phyloP scores from a whole-genome alignment of 805 yeast species.

The Zygoascus tannicola region DNA sequence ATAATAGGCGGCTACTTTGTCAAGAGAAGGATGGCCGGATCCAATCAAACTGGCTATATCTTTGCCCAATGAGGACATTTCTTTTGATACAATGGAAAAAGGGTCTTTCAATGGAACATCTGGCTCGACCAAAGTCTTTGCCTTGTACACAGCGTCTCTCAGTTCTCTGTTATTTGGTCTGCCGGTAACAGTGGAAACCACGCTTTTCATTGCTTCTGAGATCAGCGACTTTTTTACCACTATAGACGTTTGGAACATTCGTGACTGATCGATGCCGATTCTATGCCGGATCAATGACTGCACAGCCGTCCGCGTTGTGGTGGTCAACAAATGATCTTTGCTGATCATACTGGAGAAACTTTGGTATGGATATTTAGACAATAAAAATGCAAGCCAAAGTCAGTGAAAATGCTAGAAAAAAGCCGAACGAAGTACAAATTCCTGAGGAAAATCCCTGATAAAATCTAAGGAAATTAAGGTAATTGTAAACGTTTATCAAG shows the following conservation, averaged over 20 bases:
- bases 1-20: slow-evolving; percentile 87
- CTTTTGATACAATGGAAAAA: slow-evolving; percentile 80
- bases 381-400: no score
- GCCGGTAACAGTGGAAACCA: slow-evolving; percentile 13
- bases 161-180: slow-evolving; percentile 19
- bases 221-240: slow-evolving; percentile 11
- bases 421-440: no score
- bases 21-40: slow-evolving; percentile 86
- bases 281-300: no score
- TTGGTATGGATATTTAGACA: no score
- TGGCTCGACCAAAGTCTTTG: slow-evolving; percentile 27
- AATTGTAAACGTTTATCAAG: no score
- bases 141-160: slow-evolving; percentile 10
- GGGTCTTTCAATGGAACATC: slow-evolving; percentile 58
- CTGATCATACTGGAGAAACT: no score
- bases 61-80: slow-evolving; percentile 81
- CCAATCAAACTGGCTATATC: slow-evolving; percentile 84
- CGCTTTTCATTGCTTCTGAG: slow-evolving; percentile 14
- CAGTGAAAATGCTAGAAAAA: no score
- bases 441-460: no score
- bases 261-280: no score
- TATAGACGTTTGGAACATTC: background rate
- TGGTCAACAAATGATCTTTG: no score
- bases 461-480: no score
- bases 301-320: no score